Percentiles rank a stretch among this genome's conserved stretches.
phyloP scores from a whole-genome alignment of 352 stramenopile genomes.

The Pythium pyrilobum region DNA sequence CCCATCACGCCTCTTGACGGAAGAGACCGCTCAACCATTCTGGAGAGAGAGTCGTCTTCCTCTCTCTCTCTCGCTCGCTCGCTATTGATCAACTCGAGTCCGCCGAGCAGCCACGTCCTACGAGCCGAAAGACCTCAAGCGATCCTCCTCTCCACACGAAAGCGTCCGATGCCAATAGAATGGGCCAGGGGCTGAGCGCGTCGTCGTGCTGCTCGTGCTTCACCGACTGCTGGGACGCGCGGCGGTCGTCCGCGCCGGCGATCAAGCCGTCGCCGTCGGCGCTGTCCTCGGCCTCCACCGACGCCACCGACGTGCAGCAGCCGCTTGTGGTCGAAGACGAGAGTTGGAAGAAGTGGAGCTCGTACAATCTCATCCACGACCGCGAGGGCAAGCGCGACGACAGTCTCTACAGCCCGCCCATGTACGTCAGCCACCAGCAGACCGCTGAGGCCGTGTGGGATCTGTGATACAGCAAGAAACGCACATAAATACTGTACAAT shows the following conservation, averaged over 20 bases:
- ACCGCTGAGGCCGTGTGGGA: constrained; percentile 70
- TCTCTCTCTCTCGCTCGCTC: too few relatives aligned
- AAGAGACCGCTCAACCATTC: too few relatives aligned
- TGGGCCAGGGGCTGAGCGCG: constrained; percentile 31
- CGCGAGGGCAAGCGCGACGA: constrained; percentile 16
- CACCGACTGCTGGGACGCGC: constrained; percentile 12
- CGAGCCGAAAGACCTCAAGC: too few relatives aligned
- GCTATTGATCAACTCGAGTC: too few relatives aligned
- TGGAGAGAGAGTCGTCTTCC: too few relatives aligned
- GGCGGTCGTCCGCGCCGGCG: not conserved
- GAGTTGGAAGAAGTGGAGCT: constrained; percentile 78
- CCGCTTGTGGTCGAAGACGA: constrained; percentile 79
- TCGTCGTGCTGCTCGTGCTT: constrained; percentile 22
- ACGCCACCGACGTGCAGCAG: constrained; percentile 26
- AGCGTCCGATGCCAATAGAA: constrained; percentile 10
- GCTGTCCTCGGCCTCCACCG: not conserved
- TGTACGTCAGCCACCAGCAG: constrained; percentile 45
- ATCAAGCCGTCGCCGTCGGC: not conserved
- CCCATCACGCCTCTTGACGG: too few relatives aligned
- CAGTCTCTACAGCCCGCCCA: constrained; percentile 38
- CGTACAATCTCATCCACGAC: constrained; percentile 68
- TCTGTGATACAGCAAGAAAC: constrained; percentile 29
- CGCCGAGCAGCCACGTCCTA: too few relatives aligned
- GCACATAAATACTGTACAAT: too few relatives aligned
- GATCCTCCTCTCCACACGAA: not conserved